A percentile compares a stretch with the other conserved stretches of the same genome.
These are phyloP conservation scores for Schizophyllum amplum DNA, from an alignment of 1,284 basidiomycete species.

Conservation along the genomic window DNA sequence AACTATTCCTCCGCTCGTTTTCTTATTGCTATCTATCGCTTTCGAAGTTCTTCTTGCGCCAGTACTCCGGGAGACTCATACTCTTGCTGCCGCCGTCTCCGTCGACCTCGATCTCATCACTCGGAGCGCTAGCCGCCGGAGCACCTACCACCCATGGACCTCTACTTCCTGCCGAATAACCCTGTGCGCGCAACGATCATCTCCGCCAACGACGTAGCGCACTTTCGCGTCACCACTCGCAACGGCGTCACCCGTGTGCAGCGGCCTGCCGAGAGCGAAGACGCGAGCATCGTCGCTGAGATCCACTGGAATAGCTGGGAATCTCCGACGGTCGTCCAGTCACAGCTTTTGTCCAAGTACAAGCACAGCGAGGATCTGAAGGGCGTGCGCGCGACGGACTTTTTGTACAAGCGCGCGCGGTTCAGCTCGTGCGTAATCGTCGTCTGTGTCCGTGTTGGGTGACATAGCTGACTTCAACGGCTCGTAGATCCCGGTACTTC, in stretches of 20 bases:
- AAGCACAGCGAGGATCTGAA: slow-evolving; percentile 22
- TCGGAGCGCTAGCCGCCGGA: neutral
- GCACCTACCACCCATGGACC: slow-evolving; percentile 27
- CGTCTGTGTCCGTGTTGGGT: slow-evolving; percentile 1
- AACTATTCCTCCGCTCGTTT: neutral
- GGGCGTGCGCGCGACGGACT: slow-evolving; percentile 29
- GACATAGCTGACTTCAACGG: too few relatives aligned
- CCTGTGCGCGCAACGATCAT: slow-evolving; percentile 39
- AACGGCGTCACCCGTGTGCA: slow-evolving; percentile 29
- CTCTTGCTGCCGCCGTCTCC: too few relatives aligned
- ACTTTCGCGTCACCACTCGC: slow-evolving; percentile 37
- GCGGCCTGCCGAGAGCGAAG: slow-evolving; percentile 26
- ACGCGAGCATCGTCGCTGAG: slow-evolving; percentile 36
- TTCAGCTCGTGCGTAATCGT: slow-evolving; percentile 36
- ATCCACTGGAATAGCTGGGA: slow-evolving; percentile 37
- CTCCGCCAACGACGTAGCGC: slow-evolving; percentile 38
- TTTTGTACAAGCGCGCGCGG: slow-evolving; percentile 33
- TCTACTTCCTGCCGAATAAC: slow-evolving; percentile 42
- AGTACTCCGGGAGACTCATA: too few relatives aligned
- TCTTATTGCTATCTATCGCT: neutral
- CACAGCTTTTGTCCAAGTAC: slow-evolving; percentile 25
- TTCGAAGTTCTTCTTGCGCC: neutral
- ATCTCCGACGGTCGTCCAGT: slow-evolving; percentile 34
- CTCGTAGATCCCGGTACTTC: slow-evolving; percentile 39
- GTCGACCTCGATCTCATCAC: neutral